Conservation (phyloP, 495 filamentous ascomycete genomes). For the Aspergillus indologenus region DNA sequence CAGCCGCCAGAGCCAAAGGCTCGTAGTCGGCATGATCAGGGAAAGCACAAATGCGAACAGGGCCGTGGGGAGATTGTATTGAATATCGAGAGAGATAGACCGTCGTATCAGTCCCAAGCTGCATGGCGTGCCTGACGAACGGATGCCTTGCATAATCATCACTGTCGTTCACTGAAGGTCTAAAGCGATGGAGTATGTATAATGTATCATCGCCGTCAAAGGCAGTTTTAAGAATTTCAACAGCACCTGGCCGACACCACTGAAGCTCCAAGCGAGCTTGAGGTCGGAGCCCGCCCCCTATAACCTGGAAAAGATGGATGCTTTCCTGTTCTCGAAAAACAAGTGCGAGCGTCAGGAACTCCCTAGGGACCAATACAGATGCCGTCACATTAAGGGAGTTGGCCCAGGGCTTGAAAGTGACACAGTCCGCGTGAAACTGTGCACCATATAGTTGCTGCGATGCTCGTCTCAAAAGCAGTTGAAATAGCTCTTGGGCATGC, state of each 20-base stretch:
- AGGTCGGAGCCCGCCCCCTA: constrained; percentile 16
- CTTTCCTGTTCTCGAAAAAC: constrained; percentile 26
- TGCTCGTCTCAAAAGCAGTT: constrained; percentile 22
- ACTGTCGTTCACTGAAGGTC: constrained; percentile 24
- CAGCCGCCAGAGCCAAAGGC: constrained; percentile 32
- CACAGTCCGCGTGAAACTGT: constrained; percentile 25
- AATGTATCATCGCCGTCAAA: constrained; percentile 23
- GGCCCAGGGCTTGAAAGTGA: constrained; percentile 23
- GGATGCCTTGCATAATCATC: constrained; percentile 27
- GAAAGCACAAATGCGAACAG: constrained; percentile 30
- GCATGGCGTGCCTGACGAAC: constrained; percentile 36
- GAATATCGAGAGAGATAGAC: constrained; percentile 31
- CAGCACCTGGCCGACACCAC: constrained; percentile 23
- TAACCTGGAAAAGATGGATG: constrained; percentile 27
- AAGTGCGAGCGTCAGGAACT: constrained; percentile 16
- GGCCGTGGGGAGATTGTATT: constrained; percentile 11
- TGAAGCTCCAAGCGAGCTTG: constrained; percentile 18
- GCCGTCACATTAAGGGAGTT: constrained; percentile 29
- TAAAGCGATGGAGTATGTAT: constrained; percentile 35
- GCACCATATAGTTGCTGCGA: constrained; percentile 33
- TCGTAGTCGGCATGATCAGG: constrained; percentile 30
- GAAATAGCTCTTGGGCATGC: constrained; percentile 27
- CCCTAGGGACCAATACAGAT: constrained; percentile 21
- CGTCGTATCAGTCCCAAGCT: constrained; percentile 20
- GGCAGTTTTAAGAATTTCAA: constrained; percentile 33